Evolutionary conservation across 2,329 filamentous ascomycete genomes (phyloP).

Genomic region (Sporothrix pseudoabietina): DNA sequence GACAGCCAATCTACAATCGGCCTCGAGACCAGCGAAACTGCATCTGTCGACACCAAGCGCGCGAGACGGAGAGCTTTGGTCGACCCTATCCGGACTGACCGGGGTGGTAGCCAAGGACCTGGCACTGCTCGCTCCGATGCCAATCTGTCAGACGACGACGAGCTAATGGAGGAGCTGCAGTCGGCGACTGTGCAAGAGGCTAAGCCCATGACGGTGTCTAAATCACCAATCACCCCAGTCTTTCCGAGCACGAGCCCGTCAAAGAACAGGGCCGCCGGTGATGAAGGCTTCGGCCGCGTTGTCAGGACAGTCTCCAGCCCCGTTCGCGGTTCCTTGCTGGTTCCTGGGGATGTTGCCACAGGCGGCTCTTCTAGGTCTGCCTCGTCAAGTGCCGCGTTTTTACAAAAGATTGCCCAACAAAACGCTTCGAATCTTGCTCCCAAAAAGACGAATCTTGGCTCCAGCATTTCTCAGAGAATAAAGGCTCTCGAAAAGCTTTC

Average conservation of each 20-base stretch:
- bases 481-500: constrained; percentile 85
- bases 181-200: constrained; percentile 81
- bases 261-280: constrained; percentile 32
- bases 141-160: constrained; percentile 71
- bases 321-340: constrained; percentile 49
- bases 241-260: constrained; percentile 47
- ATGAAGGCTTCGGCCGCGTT: constrained; percentile 36
- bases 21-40: constrained; percentile 34
- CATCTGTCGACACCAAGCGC: constrained; percentile 39
- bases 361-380: constrained; percentile 54
- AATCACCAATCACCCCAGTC: constrained; percentile 76
- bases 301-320: constrained; percentile 55
- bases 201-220: constrained; percentile 75
- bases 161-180: constrained; percentile 81
- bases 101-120: not conserved
- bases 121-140: constrained; percentile 41
- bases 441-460: constrained; percentile 81
- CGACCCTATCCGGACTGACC: constrained; percentile 58
- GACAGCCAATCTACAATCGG: constrained; percentile 28
- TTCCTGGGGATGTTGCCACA: constrained; percentile 51
- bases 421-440: constrained; percentile 54
- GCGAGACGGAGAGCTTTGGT: constrained; percentile 45
- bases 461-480: constrained; percentile 90
- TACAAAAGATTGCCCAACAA: constrained; percentile 59
- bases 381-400: constrained; percentile 59